Base-by-base conservation (phyloP, 2,329 filamentous ascomycete genomes). In the Ceratocystis colombiana region DNA sequence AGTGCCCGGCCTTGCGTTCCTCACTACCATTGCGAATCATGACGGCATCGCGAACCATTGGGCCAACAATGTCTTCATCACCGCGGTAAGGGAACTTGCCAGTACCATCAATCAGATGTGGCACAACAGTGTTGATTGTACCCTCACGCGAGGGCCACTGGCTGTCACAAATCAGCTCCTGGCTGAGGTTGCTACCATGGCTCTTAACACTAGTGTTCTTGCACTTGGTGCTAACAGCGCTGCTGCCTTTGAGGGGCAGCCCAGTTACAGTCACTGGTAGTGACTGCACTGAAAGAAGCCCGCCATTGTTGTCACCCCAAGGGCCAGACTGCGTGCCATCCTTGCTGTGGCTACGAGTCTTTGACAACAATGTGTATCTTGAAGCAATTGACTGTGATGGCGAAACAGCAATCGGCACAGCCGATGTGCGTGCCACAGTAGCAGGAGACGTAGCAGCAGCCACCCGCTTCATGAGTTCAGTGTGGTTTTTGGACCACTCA, bases 61-160 rank as follows among this genome's bases (percentile, higher is more conserved):
- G 92, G 1, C 92, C 92, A 57, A 96, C 90, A 73, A 96, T 95
- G 74, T 96, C 92, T 71, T 92, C 88, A 72, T 96, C 91, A 64
- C 91, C 91, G 41, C 93, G 83, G 71, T 87, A 85, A 28, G 91
- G 91, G 72, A 96, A 96, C 75, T 96, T 96, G 72, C 88, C 88
- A 69, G 88, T 82, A 72, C 87, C 80, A 73, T 89, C 85, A 69
- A 87, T 79, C 70, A 92, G 82, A 30, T 83, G 81, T 0, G 88
- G 88, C 69, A 91, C 84, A 66, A 83, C 84, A 68, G 83, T 83
- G 53, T 87, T 79, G 37, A 86, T 78, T 67, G 81, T 76, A 65
- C 84, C 82, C 65, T 82, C 80, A 53, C 83, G 75, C 68, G 76
- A 75, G 33, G 73, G 73, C 76, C 76, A 79, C 69, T 80, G 76